Conservation (phyloP, 257 asterid genomes). For the Rauvolfia tetraphylla region DNA sequence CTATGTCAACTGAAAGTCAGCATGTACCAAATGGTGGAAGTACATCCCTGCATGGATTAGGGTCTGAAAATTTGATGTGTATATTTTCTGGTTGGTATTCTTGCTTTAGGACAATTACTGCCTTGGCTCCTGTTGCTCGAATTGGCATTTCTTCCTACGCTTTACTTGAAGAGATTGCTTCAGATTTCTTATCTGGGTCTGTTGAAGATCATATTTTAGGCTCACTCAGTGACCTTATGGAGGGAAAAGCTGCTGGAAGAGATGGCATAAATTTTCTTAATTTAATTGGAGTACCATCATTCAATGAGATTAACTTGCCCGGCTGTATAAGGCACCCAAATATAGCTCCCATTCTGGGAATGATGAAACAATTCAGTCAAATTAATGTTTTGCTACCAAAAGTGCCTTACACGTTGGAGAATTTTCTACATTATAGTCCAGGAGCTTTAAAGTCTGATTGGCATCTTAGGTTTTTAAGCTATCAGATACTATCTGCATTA, state of each 20-base stretch:
- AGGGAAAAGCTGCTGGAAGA: conserved; percentile 60
- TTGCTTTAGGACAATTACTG: conserved; percentile 76
- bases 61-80: conserved; percentile 49
- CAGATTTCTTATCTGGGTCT: conserved; percentile 55
- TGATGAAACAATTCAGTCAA: conserved; percentile 53
- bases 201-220: conserved; percentile 64
- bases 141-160: conserved; percentile 53
- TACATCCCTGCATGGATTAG: conserved; percentile 33
- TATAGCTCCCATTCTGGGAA: conserved; percentile 69
- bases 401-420: conserved; percentile 67
- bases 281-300: conserved; percentile 74
- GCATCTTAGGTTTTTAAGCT: conserved; percentile 57
- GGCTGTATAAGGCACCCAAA: conserved; percentile 97
- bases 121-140: conserved; percentile 67
- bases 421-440: conserved; percentile 66
- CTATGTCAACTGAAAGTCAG: conserved; percentile 42
- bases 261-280: conserved; percentile 62
- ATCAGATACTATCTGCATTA: conserved; percentile 82
- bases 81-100: conserved; percentile 53
- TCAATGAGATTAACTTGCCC: conserved; percentile 57
- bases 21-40: conserved; percentile 46
- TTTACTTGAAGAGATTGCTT: conserved; percentile 54
- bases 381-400: conserved; percentile 58
- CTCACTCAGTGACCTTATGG: conserved; percentile 56
- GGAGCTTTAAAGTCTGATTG: conserved; percentile 71